Evolutionary conservation across 2,329 filamentous ascomycete species (phyloP), one percentile per base, ranked within the genome.

Genomic region (Graphiopsis chlorocephala): DNA sequence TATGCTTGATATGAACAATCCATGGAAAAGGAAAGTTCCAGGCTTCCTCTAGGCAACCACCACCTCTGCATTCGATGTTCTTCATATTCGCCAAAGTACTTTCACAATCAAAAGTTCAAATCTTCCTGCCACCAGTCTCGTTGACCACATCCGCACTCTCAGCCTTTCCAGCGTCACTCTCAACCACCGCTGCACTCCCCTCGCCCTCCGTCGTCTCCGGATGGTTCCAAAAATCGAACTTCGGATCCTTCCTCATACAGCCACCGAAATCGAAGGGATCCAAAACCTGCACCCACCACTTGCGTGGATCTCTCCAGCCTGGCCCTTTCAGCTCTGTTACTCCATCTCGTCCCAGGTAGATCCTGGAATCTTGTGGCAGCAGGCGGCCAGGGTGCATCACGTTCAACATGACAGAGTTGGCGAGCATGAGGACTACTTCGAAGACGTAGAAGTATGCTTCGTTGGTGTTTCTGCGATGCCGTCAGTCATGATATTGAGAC

Each of bases 381-480:
- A 77, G 80, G 35, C 75, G 78, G 42, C 82, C 83, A 0, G 84
- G 84, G 63, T 84, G 83, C 55, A 78, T 83, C 23, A 82, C 63
- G 65, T 84, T 84, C n/a, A 85, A 74, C 60, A 86, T 68, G 4
- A 78, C 76, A 4, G 61, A 64, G 14, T 80, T 82, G 66, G 84
- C 85, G 57, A 78, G 66, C 20, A 83, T 80, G 79, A 86, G 85
- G 60, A 84, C 78, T 2, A 75, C 71, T 68, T 86, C 84, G 64
- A 86, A 84, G 33, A 85, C 74, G 79, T 82, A 86, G 66, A 85
- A 83, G 67, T 81, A 83, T 70, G 79, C 79, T 64, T 86, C 84
- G 57, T 83, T 78, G 64, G 77, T 67, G 69, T 71, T 68, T 57
- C 75, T 74, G 65, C 76, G 71, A 78, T 76, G 20, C 2, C 3